Evolutionary conservation across 2,329 filamentous ascomycete species (phyloP).

Genomic region (Neonectria neomacrospora): DNA sequence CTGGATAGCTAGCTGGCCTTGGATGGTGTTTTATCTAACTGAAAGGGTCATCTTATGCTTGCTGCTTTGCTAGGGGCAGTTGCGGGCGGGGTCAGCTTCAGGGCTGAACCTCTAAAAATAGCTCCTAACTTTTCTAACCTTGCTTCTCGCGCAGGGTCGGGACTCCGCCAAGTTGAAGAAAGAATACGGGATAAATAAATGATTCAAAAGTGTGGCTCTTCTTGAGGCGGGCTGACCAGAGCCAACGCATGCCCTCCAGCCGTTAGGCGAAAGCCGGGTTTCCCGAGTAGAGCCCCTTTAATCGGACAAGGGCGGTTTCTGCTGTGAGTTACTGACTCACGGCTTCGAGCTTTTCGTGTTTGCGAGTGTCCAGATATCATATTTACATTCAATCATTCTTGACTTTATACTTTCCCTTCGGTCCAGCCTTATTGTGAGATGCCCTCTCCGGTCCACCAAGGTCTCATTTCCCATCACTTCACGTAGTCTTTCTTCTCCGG

Average conservation of each 20-base stretch:
- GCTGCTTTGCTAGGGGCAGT: neutral
- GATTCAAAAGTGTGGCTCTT: neutral
- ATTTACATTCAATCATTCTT: slow-evolving; percentile 30
- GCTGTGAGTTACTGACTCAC: neutral
- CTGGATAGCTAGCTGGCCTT: neutral
- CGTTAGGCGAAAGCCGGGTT: slow-evolving; percentile 25
- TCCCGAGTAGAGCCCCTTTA: slow-evolving; percentile 1
- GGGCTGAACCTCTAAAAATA: neutral
- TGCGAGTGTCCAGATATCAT: slow-evolving; percentile 18
- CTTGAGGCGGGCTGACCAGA: neutral
- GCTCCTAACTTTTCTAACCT: neutral
- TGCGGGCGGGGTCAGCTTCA: neutral
- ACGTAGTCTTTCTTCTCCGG: neutral
- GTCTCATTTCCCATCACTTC: neutral
- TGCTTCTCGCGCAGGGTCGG: neutral
- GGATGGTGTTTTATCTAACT: neutral
- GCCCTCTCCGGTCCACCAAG: neutral
- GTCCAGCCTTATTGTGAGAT: neutral
- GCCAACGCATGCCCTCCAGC: neutral
- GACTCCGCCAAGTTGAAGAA: neutral
- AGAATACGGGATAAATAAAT: neutral
- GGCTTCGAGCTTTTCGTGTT: neutral
- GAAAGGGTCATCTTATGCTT: neutral
- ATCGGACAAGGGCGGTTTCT: neutral
- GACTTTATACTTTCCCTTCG: neutral